These are phyloP conservation scores for Trichomonascus vanleenenianus DNA, from an alignment of 805 yeast genomes.

Conservation along the genomic window DNA sequence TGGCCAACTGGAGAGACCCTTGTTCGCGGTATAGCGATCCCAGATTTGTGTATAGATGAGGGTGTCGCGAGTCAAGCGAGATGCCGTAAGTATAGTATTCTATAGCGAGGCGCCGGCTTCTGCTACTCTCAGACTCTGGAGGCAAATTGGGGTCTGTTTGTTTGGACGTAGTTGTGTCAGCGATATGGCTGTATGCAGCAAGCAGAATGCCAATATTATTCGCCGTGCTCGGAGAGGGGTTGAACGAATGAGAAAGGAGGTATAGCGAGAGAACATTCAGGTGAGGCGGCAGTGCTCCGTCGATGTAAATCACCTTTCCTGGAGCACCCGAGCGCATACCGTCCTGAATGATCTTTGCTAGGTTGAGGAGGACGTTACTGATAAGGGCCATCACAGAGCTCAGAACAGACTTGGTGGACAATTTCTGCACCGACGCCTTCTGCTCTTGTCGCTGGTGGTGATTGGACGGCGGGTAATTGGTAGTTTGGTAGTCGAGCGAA, in stretches of 20 bases:
- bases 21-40: slow-evolving; percentile 28
- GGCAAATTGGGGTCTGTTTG: too few relatives aligned
- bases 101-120: slow-evolving; percentile 18
- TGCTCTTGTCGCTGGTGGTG: background rate
- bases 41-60: slow-evolving; percentile 28
- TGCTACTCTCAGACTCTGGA: background rate
- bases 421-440: background rate
- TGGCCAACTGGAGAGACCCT: slow-evolving; percentile 23
- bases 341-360: slow-evolving; percentile 28
- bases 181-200: slow-evolving; percentile 12
- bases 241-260: slow-evolving; percentile 23
- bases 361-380: slow-evolving; percentile 24
- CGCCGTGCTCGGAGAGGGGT: slow-evolving; percentile 27
- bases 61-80: slow-evolving; percentile 26
- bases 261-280: slow-evolving; percentile 25
- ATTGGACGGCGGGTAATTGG: too few relatives aligned
- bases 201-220: slow-evolving; percentile 28
- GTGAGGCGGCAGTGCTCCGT: slow-evolving; percentile 22
- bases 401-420: background rate
- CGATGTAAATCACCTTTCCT: slow-evolving; percentile 15
- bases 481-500: too few relatives aligned
- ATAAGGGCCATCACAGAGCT: background rate
- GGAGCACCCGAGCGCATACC: slow-evolving; percentile 25
- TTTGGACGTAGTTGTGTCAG: background rate
- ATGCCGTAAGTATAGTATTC: slow-evolving; percentile 26